Base-by-base conservation (phyloP, 768 basidiomycete genomes). In the Pleurotus tuber-regium region DNA sequence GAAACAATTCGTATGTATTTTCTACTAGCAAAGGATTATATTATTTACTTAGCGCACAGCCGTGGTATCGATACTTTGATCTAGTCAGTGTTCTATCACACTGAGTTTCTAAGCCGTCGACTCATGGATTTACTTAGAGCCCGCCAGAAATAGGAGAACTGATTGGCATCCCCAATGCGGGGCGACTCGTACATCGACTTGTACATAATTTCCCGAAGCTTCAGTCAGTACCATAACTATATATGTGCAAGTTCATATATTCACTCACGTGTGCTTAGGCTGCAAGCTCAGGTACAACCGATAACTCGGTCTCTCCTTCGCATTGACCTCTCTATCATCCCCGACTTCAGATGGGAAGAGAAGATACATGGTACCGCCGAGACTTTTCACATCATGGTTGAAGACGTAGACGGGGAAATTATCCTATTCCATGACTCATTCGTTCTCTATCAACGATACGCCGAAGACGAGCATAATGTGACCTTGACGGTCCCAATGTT, bases 261-360 rank as follows among this genome's bases (percentile, higher is more conserved):
- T n/a, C n/a, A n/a, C n/a, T n/a, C n/a, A n/a, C n/a, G n/a, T n/a
- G n/a, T n/a, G n/a, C n/a, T 1, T 56, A 91, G 88, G 59, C 72
- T 99, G 10, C 89, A 96, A 65, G 96, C 97, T 0, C 92, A 97
- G 62, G 96, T 98, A 0, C 92, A 97, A 60, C 97, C 96, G 0
- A 93, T 99, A 61, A 98, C 97, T 0, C 86, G 95, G 8, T 90
- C 92, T 0, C 82, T 98, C 11, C 79, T 99, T 11, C 84, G 92
- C 28, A 87, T 98, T 50, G 96, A 98, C 57, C 70, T 99, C 12
- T 92, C 92, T 2, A 95, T 99, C 63, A 83, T 84, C 2, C 95
- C 97, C n/a, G 97, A 98, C 64, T 99, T 98, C 82, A 82, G 87
- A 39, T 99, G 97, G 97, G 95, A 98, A 30, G 91, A 93, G 61